Conservation (phyloP, 2,329 filamentous ascomycete species). For the Pezicula rhizophila region DNA sequence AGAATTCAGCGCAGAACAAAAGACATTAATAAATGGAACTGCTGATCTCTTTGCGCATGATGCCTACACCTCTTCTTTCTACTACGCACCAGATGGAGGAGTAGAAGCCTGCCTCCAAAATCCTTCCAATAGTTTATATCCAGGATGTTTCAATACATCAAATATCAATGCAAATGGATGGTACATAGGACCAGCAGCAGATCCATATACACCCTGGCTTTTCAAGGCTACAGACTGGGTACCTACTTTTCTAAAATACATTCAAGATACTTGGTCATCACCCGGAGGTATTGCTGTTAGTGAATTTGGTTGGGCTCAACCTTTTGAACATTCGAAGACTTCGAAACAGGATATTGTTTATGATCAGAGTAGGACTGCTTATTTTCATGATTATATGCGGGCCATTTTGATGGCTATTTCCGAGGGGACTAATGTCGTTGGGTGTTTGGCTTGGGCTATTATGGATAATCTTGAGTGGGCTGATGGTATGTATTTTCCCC, state of each 20-base stretch:
- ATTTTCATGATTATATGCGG: slow-evolving; percentile 70
- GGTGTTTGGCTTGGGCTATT: slow-evolving; percentile 82
- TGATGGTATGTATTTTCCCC: not conserved
- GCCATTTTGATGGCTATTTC: slow-evolving; percentile 63
- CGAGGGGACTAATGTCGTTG: slow-evolving; percentile 71
- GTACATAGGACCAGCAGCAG: slow-evolving; percentile 18
- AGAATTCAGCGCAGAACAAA: slow-evolving; percentile 38
- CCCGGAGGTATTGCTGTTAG: slow-evolving; percentile 17
- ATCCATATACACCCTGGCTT: slow-evolving; percentile 20
- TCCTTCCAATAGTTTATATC: slow-evolving; percentile 13
- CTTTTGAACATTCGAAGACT: slow-evolving; percentile 17
- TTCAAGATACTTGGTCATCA: slow-evolving; percentile 20
- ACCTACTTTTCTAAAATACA: slow-evolving; percentile 18
- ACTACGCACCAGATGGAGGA: slow-evolving; percentile 36
- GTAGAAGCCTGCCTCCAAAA: slow-evolving; percentile 31
- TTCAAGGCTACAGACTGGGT: slow-evolving; percentile 21
- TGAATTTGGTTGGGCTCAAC: slow-evolving; percentile 24
- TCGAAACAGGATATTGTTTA: slow-evolving; percentile 47
- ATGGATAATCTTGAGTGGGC: slow-evolving; percentile 54
- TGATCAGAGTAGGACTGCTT: slow-evolving; percentile 72
- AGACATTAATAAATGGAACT: slow-evolving; percentile 43
- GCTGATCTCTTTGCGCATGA: slow-evolving; percentile 52
- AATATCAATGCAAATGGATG: slow-evolving; percentile 8
- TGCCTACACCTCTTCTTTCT: slow-evolving; percentile 50
- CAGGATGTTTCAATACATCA: slow-evolving; percentile 17